Evolutionary conservation across 352 stramenopile species (phyloP).

Genomic region (Globisporangium cylindrosporum): DNA sequence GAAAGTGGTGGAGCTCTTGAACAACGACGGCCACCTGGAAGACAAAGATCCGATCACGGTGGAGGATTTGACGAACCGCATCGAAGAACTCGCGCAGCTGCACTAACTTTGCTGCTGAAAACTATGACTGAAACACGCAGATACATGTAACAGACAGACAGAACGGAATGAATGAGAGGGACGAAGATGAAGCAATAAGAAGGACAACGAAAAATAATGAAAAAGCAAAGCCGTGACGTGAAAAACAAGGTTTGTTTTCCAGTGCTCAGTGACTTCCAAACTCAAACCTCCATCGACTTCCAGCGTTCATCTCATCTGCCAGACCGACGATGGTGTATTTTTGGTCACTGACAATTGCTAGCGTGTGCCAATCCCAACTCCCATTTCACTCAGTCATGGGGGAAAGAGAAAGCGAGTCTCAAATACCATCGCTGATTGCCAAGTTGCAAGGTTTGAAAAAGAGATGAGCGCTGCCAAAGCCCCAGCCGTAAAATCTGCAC

Average conservation of each 20-base stretch:
- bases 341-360: neutral
- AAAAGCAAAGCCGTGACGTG: neutral
- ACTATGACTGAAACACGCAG: neutral
- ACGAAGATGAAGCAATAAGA: neutral
- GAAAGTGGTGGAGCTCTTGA: constrained; percentile 91
- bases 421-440: neutral
- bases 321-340: neutral
- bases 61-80: constrained; percentile 53
- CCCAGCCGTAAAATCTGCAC: constrained; percentile 5
- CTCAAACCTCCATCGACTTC: too few relatives aligned
- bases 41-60: constrained; percentile 16
- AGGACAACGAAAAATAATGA: neutral
- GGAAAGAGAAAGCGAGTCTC: neutral
- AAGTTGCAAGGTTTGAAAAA: neutral
- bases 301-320: neutral
- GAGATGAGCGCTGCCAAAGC: neutral
- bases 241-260: neutral
- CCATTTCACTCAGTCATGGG: neutral
- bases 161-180: neutral
- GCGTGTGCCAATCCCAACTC: neutral
- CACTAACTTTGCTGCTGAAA: constrained; percentile 32
- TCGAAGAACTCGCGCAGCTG: constrained; percentile 76
- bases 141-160: neutral
- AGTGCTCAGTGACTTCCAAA: neutral
- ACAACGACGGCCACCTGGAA: constrained; percentile 34